phyloP scores from a whole-genome alignment of 1,284 basidiomycete species.

The Naganishia sp. region DNA sequence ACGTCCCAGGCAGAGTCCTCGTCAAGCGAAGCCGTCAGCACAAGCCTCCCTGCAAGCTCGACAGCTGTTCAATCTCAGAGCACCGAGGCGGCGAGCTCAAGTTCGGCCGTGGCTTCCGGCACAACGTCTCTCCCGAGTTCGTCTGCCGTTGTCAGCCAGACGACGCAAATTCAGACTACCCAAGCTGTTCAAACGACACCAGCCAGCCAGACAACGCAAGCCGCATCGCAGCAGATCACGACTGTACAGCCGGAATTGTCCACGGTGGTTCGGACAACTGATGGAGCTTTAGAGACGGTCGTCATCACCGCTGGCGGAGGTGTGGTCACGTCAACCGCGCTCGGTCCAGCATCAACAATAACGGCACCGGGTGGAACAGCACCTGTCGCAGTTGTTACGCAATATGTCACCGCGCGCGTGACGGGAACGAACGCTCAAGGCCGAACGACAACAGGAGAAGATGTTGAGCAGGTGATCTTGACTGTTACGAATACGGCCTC shows the following conservation, averaged over 20 bases:
- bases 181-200: background rate
- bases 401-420: slow-evolving; percentile 24
- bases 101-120: background rate
- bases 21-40: background rate
- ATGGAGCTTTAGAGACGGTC: slow-evolving; percentile 1
- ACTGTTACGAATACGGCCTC: slow-evolving; percentile 20
- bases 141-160: background rate
- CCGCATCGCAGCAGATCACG: background rate
- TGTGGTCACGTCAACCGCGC: slow-evolving; percentile 15
- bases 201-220: background rate
- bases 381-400: slow-evolving; percentile 22
- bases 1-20: background rate
- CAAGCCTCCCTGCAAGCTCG: background rate
- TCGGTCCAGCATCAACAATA: background rate
- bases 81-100: background rate
- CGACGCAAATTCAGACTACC: background rate
- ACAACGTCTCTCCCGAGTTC: background rate
- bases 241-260: slow-evolving; percentile 2
- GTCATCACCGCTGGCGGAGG: slow-evolving; percentile 14
- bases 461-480: slow-evolving; percentile 10
- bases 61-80: background rate
- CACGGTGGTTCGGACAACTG: slow-evolving; percentile 2
- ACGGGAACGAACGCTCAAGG: slow-evolving; percentile 26
- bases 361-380: background rate
- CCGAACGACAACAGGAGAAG: slow-evolving; percentile 5